Base-by-base conservation (phyloP, 2,329 filamentous ascomycete species). In the Fusarium sp. region DNA sequence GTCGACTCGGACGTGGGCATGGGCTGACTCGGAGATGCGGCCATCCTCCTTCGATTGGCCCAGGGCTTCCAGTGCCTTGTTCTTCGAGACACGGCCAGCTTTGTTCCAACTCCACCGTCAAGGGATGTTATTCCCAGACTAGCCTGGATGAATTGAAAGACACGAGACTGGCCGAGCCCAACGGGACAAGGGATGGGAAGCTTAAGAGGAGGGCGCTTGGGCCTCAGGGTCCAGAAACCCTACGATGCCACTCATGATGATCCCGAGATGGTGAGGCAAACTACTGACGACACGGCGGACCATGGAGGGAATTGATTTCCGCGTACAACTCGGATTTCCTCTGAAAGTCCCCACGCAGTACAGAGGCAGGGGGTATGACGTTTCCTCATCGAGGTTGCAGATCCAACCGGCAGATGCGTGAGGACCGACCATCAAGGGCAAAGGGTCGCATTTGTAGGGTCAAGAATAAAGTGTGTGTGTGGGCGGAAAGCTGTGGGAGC, bases 331-430 rank as follows among this genome's bases (percentile, higher is more conserved):
- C 61, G 64, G 61, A 58, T 65, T 57, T 58, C 61, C 25, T 53
- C 67, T 51, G 46, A 53, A 33, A 13, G 18, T 58, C 64, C 67
- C 70, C 72, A 71, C 67, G 59, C 55, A 61, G 44, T 29, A 38
- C n/a, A 58, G 14, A 20, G 51, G 23, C 69, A 73, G 61, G 71
- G 65, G 67, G 36, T 40, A 70, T 74, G 73, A 68, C 73, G 67
- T 71, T 71, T 63, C 40, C 50, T 27, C 56, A 51, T 62, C 29
- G 58, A 65, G 62, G 56, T 33, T 65, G 72, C 63, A 73, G 69
- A 74, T 74, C 71, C 73, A 56, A 50, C 53, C 73, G 68, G 69
- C 66, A 70, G 65, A 69, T 65, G 66, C 63, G 56, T 38, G 58
- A 67, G 58, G 62, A 64, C 57, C 40, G 62, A 64, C 57, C 40